These are phyloP conservation scores for Phialemoniopsis sp. DNA, from an alignment of 2,329 filamentous ascomycete species.

Conservation along the genomic window DNA sequence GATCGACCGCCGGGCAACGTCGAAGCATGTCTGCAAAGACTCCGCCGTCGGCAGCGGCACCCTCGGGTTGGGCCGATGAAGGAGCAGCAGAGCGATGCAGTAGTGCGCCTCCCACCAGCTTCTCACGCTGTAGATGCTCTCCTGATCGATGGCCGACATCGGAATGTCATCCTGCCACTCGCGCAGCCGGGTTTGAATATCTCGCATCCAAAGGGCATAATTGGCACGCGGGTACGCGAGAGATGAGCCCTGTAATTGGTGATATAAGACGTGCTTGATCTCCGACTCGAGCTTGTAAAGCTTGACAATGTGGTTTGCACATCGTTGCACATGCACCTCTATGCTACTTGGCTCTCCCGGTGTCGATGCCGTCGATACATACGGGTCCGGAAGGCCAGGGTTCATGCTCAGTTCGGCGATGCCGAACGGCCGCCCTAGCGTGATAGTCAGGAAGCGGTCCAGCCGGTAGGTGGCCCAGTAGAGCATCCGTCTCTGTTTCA, in stretches of 20 bases:
- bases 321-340: conserved; percentile 16
- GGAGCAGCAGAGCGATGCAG: conserved; percentile 21
- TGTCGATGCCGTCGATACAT: conserved; percentile 5
- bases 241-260: conserved; percentile 15
- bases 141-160: conserved; percentile 12
- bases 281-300: conserved; percentile 24
- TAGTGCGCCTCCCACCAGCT: conserved; percentile 23
- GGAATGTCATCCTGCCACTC: conserved; percentile 23
- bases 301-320: conserved; percentile 21
- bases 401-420: conserved; percentile 18
- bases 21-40: conserved; percentile 16
- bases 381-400: conserved; percentile 15
- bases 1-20: conserved; percentile 21
- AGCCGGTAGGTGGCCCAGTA: conserved; percentile 19
- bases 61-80: conserved; percentile 21
- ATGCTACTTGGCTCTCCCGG: background rate
- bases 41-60: conserved; percentile 14
- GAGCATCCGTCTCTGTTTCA: conserved; percentile 19
- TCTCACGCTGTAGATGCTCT: conserved; percentile 20
- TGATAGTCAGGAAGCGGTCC: conserved; percentile 19
- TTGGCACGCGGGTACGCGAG: conserved; percentile 21
- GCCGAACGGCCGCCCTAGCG: conserved; percentile 20
- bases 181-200: conserved; percentile 21
- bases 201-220: conserved; percentile 18
- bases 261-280: conserved; percentile 24